Percentiles rank a stretch among this genome's conserved stretches.
Conservation (phyloP, 73 alveolate species). For the Tetrahymena borealis region DNA sequence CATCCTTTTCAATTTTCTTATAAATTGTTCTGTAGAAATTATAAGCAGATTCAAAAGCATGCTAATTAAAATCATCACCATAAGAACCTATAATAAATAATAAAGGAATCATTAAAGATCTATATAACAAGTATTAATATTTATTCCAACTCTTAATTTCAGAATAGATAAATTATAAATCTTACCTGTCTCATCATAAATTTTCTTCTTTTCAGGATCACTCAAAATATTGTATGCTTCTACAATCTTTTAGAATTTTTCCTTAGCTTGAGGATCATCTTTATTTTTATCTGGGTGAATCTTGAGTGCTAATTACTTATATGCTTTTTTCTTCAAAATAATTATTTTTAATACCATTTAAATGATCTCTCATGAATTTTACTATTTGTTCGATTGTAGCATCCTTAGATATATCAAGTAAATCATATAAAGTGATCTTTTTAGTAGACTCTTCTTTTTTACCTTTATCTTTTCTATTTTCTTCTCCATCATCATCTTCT, state of each 20-base stretch:
- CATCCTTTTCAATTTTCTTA: conserved; percentile 43
- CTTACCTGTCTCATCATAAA: conserved; percentile 73
- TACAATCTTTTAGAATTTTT: conserved; percentile 52
- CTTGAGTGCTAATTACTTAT: conserved; percentile 42
- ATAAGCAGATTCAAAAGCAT: conserved; percentile 51
- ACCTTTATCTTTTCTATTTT: neutral
- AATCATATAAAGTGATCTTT: neutral
- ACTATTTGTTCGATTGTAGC: neutral
- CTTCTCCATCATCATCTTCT: neutral
- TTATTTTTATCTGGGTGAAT: conserved; percentile 82
- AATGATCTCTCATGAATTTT: too few relatives aligned
- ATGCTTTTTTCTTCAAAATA: conserved; percentile 39
- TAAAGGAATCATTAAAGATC: neutral
- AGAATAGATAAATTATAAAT: neutral
- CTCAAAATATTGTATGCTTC: conserved; percentile 61
- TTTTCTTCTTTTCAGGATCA: conserved; percentile 50
- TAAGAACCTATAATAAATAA: neutral
- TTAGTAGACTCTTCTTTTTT: neutral
- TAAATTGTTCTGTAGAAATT: conserved; percentile 44
- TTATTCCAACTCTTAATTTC: neutral
- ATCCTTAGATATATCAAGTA: neutral
- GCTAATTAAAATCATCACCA: conserved; percentile 27
- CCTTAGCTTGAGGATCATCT: conserved; percentile 50
- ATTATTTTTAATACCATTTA: too few relatives aligned
- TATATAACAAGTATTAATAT: neutral